Conservation (phyloP, 345 rosid species). For the Arabidopsis arenosa region DNA sequence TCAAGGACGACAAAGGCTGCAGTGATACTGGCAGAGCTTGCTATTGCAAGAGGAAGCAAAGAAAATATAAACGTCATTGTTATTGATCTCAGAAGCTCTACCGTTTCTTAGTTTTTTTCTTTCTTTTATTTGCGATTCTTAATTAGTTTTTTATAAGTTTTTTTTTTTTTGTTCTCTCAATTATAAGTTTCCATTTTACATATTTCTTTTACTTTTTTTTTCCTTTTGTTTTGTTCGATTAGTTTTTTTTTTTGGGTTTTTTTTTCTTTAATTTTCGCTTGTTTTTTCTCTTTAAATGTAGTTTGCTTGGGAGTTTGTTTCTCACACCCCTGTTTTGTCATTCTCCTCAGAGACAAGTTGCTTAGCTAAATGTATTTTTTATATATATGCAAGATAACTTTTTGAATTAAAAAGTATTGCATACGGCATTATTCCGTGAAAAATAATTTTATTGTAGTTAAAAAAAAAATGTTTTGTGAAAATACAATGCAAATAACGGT, state of each 20-base stretch:
- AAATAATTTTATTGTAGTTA: background rate
- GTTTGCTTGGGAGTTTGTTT: background rate
- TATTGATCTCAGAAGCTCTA: slow-evolving; percentile 53
- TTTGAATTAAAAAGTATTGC: background rate
- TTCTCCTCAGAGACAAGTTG: background rate
- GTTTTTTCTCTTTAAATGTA: background rate
- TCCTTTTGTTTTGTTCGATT: background rate
- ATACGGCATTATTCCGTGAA: background rate
- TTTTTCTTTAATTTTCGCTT: background rate
- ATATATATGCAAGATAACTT: background rate
- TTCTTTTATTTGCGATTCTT: background rate
- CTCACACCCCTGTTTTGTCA: background rate
- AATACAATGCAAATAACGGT: no score
- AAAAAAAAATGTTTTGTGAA: no score
- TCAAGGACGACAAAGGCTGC: slow-evolving; percentile 56
- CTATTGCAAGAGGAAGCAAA: slow-evolving; percentile 61
- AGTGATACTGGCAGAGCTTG: slow-evolving; percentile 55
- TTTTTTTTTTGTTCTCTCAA: background rate
- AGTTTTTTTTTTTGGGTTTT: background rate
- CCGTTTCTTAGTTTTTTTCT: background rate
- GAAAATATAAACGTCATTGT: slow-evolving; percentile 66
- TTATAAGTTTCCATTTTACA: background rate
- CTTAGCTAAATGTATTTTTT: background rate
- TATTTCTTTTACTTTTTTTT: background rate
- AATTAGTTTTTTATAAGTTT: slow-evolving; percentile 5